These are phyloP conservation scores for Anthostomella pinea DNA, from an alignment of 2,329 filamentous ascomycete species.

Conservation along the genomic window DNA sequence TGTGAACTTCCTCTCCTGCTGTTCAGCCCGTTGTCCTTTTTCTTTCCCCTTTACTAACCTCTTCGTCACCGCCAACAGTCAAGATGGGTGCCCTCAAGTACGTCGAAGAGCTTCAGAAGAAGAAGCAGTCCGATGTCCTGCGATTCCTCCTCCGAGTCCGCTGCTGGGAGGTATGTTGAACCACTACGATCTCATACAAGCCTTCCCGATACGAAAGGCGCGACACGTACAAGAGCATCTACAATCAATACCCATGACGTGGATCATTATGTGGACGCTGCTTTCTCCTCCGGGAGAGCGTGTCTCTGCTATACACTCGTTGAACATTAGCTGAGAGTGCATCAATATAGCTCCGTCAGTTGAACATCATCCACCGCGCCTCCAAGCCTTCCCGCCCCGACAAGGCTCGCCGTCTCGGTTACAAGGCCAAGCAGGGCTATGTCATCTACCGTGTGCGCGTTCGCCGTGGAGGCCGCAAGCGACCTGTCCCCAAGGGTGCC, in stretches of 20 bases:
- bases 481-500: constrained; percentile 93
- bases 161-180: constrained; percentile 96
- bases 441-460: constrained; percentile 99
- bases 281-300: constrained; percentile 36
- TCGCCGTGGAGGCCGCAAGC: constrained; percentile 98
- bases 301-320: constrained; percentile 92
- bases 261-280: constrained; percentile 36
- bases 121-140: constrained; percentile 99
- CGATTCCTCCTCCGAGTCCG: constrained; percentile 99
- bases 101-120: constrained; percentile 99
- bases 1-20: constrained; percentile 12
- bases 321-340: constrained; percentile 99
- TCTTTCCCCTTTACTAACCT: constrained; percentile 1
- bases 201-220: constrained; percentile 28
- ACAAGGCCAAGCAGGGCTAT: constrained; percentile 99
- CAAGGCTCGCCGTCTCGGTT: constrained; percentile 99
- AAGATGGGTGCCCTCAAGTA: constrained; percentile 99
- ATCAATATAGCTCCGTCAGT: constrained; percentile 99
- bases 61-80: constrained; percentile 36
- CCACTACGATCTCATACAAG: constrained; percentile 28
- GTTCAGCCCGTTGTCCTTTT: neutral
- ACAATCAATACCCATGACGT: constrained; percentile 27
- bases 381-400: constrained; percentile 97
- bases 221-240: constrained; percentile 27
- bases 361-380: constrained; percentile 99